Evolutionary conservation across 140 eudicot species (phyloP), one percentile per base, ranked within the genome.

Genomic region (Oenanthe javanica): DNA sequence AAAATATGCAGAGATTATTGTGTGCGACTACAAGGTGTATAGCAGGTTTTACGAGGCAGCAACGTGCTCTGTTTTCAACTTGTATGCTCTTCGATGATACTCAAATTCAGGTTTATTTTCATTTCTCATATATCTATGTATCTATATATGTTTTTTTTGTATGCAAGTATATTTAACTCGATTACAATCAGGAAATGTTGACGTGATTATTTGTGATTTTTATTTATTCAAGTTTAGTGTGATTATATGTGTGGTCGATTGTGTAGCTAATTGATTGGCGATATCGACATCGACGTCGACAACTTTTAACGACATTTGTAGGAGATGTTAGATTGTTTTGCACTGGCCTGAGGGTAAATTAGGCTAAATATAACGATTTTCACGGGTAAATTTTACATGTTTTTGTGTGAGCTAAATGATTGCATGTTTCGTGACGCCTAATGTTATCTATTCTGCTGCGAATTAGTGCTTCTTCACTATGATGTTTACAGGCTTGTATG

Each of bases 51-150:
- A 78, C 45, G 16, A 61, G 18, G 73, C 47, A 48, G 38, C 40
- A n/a, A 5, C 64, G 51, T 10, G 78, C 80, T 67, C 83, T 87
- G 73, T 90, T 89, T 59, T 90, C 94, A 23, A 83, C 97, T 77
- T 89, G 91, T 46, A 82, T 88, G 59, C 85, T 94, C 46, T 87
- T 92, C 61, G 97, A 93, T 82, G 98, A 93, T 52, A 91, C 98
- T 38, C 97, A 87, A 78, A 83, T 85, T 73, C 98, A 92, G 98
- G 98, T 94, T 0, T 49, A 9, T 69, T 23, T 4, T 52, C 46
- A 43, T 43, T 5, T 43, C 6, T 43, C 46, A 23, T 36, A 19
- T 43, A 6, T 72, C 3, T 72, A 9, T 43, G 4, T 7, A 40
- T 12, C 0, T 8, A 0, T 38, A 40, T 71, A 31, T 3, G 3